Evolutionary conservation across 73 alveolate genomes (phyloP).

Genomic region (Blepharisma japonicum): DNA sequence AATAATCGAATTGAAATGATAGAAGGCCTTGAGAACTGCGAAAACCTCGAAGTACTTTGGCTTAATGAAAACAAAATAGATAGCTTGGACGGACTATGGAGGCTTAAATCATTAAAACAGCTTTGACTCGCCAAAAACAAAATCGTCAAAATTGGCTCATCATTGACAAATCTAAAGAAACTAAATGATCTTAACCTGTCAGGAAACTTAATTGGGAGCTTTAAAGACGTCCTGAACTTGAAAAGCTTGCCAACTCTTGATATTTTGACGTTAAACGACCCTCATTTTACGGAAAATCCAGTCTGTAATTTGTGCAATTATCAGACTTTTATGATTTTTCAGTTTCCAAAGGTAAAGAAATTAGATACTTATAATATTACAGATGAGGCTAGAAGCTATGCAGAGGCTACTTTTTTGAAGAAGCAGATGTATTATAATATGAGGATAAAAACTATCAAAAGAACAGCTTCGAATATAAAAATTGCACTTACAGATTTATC

Average conservation of each 20-base stretch:
- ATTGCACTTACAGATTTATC: not conserved
- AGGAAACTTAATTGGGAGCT: constrained; percentile 62
- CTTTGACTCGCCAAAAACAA: constrained; percentile 61
- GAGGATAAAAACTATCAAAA: constrained; percentile 74
- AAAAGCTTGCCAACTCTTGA: constrained; percentile 54
- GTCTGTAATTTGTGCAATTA: constrained; percentile 78
- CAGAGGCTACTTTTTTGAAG: constrained; percentile 85
- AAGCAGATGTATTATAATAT: constrained; percentile 80
- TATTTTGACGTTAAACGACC: constrained; percentile 59
- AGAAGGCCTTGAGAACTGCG: too few relatives aligned
- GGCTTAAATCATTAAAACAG: constrained; percentile 36
- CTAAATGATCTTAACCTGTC: constrained; percentile 59
- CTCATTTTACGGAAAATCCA: constrained; percentile 78
- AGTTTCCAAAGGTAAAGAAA: constrained; percentile 27
- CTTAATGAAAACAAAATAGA: constrained; percentile 26
- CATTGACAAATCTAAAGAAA: constrained; percentile 48
- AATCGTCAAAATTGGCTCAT: constrained; percentile 51
- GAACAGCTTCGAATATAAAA: constrained; percentile 27
- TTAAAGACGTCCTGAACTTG: constrained; percentile 67
- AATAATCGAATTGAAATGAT: too few relatives aligned
- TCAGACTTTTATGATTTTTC: constrained; percentile 71
- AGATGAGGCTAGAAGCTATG: constrained; percentile 66
- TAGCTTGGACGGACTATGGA: constrained; percentile 32
- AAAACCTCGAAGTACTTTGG: constrained; percentile 4
- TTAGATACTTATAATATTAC: constrained; percentile 64